These are phyloP conservation scores for Pterulicium gracile DNA, from an alignment of 1,284 basidiomycete genomes.

Conservation along the genomic window DNA sequence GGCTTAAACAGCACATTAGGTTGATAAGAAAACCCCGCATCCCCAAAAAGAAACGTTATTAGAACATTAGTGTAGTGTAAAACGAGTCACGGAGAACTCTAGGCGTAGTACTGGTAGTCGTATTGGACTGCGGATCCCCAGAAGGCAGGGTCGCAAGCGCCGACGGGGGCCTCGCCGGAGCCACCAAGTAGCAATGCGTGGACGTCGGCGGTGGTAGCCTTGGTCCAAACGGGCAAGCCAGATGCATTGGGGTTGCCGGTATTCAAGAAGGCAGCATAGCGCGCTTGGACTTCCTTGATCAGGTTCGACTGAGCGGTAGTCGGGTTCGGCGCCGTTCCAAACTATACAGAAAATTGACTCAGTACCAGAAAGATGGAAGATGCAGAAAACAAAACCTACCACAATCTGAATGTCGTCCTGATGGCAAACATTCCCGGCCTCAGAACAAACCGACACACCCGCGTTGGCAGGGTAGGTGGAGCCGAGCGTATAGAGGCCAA, in stretches of 20 bases:
- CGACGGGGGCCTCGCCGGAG: constrained; percentile 33
- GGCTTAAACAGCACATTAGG: too few species aligned
- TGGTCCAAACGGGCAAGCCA: constrained; percentile 34
- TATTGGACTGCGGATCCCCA: constrained; percentile 55
- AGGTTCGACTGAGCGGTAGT: constrained; percentile 45
- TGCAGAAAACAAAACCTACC: constrained; percentile 27
- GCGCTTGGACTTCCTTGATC: constrained; percentile 52
- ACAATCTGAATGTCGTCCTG: constrained; percentile 69
- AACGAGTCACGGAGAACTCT: too few species aligned
- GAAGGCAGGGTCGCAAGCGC: constrained; percentile 50
- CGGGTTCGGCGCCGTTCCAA: constrained; percentile 54
- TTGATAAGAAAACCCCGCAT: too few species aligned
- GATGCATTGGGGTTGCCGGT: constrained; percentile 49
- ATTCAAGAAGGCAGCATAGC: constrained; percentile 56
- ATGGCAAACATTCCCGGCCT: constrained; percentile 51
- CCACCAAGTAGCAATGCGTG: constrained; percentile 48
- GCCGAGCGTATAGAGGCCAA: constrained; percentile 59
- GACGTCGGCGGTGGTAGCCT: constrained; percentile 37
- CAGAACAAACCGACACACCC: constrained; percentile 39
- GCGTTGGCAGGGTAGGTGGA: constrained; percentile 60
- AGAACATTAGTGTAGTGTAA: too few species aligned
- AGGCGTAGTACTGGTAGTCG: constrained; percentile 58
- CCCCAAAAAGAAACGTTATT: too few species aligned
- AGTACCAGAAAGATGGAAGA: constrained; percentile 3
- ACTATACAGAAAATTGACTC: constrained; percentile 25